Percentiles rank a stretch among this genome's conserved stretches.
phyloP scores from a whole-genome alignment of 371 early-diverging fungal genomes.

The Zopfochytrium polystomum region DNA sequence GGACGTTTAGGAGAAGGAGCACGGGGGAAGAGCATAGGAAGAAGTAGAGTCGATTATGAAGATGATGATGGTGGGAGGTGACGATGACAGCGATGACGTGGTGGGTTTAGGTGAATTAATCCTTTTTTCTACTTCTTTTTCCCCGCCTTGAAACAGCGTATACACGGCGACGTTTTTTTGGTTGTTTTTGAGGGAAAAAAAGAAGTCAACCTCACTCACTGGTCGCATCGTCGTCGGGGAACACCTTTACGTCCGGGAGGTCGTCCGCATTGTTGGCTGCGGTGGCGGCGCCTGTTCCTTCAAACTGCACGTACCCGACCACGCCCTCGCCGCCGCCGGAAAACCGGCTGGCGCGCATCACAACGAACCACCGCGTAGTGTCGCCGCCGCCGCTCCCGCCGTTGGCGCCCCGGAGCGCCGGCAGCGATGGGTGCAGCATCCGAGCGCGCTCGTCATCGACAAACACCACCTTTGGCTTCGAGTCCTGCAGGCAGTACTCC shows the following conservation, averaged over 20 bases:
- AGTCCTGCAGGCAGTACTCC: slow-evolving; percentile 8
- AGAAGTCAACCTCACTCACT: not conserved
- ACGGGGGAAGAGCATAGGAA: too few species aligned
- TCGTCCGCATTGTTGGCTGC: not conserved
- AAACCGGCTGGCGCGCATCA: too few species aligned
- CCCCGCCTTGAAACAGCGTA: too few species aligned
- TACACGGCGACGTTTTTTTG: not conserved
- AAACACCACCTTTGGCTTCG: not conserved
- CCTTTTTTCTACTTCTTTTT: too few species aligned
- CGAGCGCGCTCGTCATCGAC: slow-evolving; percentile 4
- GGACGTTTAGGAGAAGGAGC: too few species aligned
- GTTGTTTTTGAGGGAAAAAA: not conserved
- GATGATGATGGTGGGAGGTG: too few species aligned
- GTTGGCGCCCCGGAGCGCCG: too few species aligned
- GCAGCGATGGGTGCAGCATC: not conserved
- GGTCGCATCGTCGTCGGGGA: not conserved
- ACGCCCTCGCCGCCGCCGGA: not conserved
- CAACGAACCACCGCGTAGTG: slow-evolving; percentile 1
- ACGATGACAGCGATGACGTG: too few species aligned
- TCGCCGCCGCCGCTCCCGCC: too few species aligned
- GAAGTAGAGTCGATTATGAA: too few species aligned
- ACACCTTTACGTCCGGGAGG: slow-evolving; percentile 1
- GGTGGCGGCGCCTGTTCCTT: not conserved
- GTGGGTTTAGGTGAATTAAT: too few species aligned
- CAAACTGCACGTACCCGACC: not conserved